A percentile compares a stretch with the other conserved stretches of the same genome.
These are phyloP conservation scores for Nicotiana attenuata DNA, from an alignment of 257 asterid species.

Conservation along the genomic window DNA sequence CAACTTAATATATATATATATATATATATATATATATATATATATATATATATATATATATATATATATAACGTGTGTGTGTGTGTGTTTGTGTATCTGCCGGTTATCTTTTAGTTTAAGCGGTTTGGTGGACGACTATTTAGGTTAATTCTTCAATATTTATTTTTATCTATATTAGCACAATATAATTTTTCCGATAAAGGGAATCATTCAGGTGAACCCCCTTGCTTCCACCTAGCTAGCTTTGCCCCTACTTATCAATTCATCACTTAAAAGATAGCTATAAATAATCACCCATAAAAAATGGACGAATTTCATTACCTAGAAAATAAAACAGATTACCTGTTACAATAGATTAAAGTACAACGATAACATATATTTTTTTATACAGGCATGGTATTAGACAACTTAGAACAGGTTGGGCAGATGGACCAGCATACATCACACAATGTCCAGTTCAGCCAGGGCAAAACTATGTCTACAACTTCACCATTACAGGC, in stretches of 20 bases:
- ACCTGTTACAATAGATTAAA: no score
- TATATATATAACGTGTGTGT: no score
- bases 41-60: no score
- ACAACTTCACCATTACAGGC: constrained; percentile 80
- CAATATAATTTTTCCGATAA: background rate
- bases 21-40: no score
- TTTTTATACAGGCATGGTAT: constrained; percentile 66
- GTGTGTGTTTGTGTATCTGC: no score
- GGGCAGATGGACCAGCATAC: constrained; percentile 98
- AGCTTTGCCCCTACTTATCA: background rate
- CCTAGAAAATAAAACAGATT: background rate
- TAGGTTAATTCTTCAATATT: background rate
- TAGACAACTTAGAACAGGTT: constrained; percentile 77
- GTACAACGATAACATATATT: no score
- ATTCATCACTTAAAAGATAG: background rate
- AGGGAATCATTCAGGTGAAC: background rate
- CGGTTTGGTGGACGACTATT: no score
- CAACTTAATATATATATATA: background rate
- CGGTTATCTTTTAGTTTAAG: no score
- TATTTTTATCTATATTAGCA: background rate
- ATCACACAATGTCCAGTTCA: constrained; percentile 90
- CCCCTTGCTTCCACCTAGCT: background rate
- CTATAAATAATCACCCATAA: background rate
- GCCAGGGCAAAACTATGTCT: constrained; percentile 66
- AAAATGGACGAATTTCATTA: background rate